Base-by-base conservation (phyloP, 2,329 filamentous ascomycete genomes). In the Lachnellula willkommii region DNA sequence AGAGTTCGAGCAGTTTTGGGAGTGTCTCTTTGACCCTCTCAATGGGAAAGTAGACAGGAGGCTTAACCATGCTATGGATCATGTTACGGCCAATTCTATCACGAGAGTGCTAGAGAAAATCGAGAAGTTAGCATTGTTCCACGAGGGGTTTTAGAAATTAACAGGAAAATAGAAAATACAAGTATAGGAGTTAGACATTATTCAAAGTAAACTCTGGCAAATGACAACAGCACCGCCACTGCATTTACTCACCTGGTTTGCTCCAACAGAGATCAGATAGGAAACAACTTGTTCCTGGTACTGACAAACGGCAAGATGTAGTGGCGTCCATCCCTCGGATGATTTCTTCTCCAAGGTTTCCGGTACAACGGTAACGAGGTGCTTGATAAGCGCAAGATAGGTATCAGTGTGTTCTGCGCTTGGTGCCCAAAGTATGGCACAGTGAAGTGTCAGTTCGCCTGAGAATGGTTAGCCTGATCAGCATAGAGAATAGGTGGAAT, bases 371-470 rank as follows among this genome's bases (percentile, higher is more conserved):
- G 84, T 76, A 51, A 89, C 70, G 2, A 95, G 74, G 61, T 89
- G 89, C 54, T 83, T 74, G 37, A 94, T 74, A 4, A 90, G 69
- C 35, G 75, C 73, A 17, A 78, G 71, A 0, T 81, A 76, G 3
- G 77, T 66, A 59, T 40, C 52, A 14, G 42, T 58, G 2, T 57
- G 45, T 12, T 63, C 22, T n/a, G 64, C 50, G 26, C 58, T 28
- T 71, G 63, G 12, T 63, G 65, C 17, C 69, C 59, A 20, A 75
- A 83, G 67, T 5, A 90, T 74, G 1, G 83, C 85, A 59, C 80
- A 84, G 66, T 91, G 87, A 2, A 92, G 79, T 9, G 82, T 78
- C 43, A 88, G 72, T 52, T 86, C 79, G 65, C 79, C 83, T 82
- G 61, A 52, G 22, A 11, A 47, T 46, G 12, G 49, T 67, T 52